Base-by-base conservation (phyloP, 2,329 filamentous ascomycete species). In the Fusarium armeniacum region DNA sequence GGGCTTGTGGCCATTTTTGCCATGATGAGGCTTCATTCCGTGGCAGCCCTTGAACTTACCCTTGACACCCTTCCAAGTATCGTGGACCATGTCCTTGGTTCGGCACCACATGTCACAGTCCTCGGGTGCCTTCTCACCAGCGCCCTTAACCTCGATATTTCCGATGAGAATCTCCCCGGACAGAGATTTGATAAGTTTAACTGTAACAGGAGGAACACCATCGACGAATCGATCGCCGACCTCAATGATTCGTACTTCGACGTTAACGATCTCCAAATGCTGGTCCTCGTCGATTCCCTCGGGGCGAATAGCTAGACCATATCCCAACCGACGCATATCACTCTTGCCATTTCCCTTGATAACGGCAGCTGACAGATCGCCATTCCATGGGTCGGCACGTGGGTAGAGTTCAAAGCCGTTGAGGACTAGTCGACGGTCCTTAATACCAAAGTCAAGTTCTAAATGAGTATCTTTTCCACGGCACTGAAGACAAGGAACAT, bases 381-480 rank as follows among this genome's bases (percentile, higher is more conserved):
- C 77, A 67, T 76, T 76, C 75, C 83, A 81, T 2, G 83, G 81
- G 74, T 86, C 80, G 67, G 86, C 77, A 53, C 82, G 78, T 18
- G 87, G 86, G 70, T 89, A 91, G 20, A 91, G 80, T 72, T 88
- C 85, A 64, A 86, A 84, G 60, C 84, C 87, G 77, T 91, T 91
- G 60, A 91, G 73, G 38, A 87, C 74, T 28, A 92, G 80, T 43
- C 79, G 81, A 61, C 75, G 73, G 49, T 80, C 80, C 18, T 86
- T 82, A 65, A 91, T 76, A 60, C 76, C 79, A 72, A 91, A 86
- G 71, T 85, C 82, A 40, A 91, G 80, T 68, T 84, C 79, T 59
- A 90, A 78, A 57, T 83, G 80, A 74, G 79, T 81, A 59, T 81
- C 71, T 35, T 70, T 72, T 56, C 86, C 82, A 13, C 83, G 82